Evolutionary conservation across 768 basidiomycete species (phyloP).

Genomic region (Lyophyllum atratum): DNA sequence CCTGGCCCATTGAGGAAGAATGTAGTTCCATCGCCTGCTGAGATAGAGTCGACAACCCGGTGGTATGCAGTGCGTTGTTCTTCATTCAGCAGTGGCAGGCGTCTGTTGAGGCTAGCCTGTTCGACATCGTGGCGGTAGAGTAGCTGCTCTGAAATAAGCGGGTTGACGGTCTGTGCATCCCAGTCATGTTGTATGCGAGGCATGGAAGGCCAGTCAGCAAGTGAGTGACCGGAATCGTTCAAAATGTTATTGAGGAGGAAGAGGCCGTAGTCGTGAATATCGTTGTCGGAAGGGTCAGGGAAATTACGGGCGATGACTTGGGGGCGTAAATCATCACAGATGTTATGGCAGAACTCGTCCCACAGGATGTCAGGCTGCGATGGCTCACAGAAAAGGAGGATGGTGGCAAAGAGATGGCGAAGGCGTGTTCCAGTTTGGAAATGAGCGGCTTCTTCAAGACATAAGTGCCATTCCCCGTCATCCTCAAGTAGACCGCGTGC

Average conservation of each 20-base stretch:
- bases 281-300: slow-evolving; percentile 25
- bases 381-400: slow-evolving; percentile 32
- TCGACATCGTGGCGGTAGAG: slow-evolving; percentile 26
- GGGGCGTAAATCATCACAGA: slow-evolving; percentile 43
- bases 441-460: slow-evolving; percentile 36
- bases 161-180: slow-evolving; percentile 22
- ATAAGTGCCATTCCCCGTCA: slow-evolving; percentile 45
- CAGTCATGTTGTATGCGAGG: slow-evolving; percentile 29
- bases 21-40: slow-evolving; percentile 9
- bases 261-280: slow-evolving; percentile 44
- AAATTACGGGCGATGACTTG: slow-evolving; percentile 16
- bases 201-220: slow-evolving; percentile 32
- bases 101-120: slow-evolving; percentile 2
- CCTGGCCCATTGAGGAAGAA: slow-evolving; percentile 48
- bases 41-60: slow-evolving; percentile 27
- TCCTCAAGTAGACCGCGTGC: slow-evolving; percentile 46
- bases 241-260: slow-evolving; percentile 29
- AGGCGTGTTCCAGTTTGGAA: slow-evolving; percentile 40
- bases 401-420: slow-evolving; percentile 38
- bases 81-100: slow-evolving; percentile 24
- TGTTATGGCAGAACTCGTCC: slow-evolving; percentile 30
- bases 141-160: slow-evolving; percentile 32
- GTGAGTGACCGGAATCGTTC: slow-evolving; percentile 19
- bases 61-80: slow-evolving; percentile 33
- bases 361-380: slow-evolving; percentile 38